A percentile compares a stretch with the other conserved stretches of the same genome.
Evolutionary conservation across 179 eudicot genomes (phyloP).

Genomic region (Silene noctiflora): DNA sequence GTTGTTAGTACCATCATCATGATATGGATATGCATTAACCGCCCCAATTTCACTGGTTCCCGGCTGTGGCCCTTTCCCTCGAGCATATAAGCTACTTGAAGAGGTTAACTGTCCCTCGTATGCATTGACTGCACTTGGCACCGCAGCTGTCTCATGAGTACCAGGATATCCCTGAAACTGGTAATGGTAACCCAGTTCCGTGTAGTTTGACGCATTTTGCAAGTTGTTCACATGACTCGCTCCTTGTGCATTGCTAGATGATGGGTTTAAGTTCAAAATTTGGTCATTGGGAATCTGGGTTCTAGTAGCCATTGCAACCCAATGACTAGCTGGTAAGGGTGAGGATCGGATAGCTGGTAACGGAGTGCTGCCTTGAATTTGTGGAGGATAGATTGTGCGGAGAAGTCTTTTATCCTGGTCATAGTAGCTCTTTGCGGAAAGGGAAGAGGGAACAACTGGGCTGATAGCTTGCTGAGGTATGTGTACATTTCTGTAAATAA

Average conservation of each 20-base stretch:
- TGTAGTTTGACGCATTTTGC: constrained; percentile 9
- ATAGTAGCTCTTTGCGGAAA: no score
- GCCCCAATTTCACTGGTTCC: constrained; percentile 8
- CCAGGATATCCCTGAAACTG: constrained; percentile 7
- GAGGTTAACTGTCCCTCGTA: neutral
- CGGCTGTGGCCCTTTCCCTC: constrained; percentile 19
- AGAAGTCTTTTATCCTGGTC: no score
- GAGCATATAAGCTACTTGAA: constrained; percentile 18
- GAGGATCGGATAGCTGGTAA: constrained; percentile 9
- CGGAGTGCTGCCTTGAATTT: constrained; percentile 15
- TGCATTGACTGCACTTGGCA: constrained; percentile 2
- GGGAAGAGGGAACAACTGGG: no score
- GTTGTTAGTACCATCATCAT: neutral
- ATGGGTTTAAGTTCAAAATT: neutral
- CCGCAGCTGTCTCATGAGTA: constrained; percentile 7
- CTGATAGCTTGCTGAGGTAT: neutral
- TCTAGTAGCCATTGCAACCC: constrained; percentile 27
- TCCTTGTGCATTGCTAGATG: constrained; percentile 17
- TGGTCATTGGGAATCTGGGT: constrained; percentile 13
- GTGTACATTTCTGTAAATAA: constrained; percentile 21
- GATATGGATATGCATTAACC: neutral
- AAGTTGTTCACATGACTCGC: constrained; percentile 1
- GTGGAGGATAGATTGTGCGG: neutral
- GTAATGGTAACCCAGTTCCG: constrained; percentile 11
- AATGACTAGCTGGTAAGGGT: constrained; percentile 17